Evolutionary conservation across 176 grass and related monocot species (phyloP).

Genomic region (Carex scoparia): DNA sequence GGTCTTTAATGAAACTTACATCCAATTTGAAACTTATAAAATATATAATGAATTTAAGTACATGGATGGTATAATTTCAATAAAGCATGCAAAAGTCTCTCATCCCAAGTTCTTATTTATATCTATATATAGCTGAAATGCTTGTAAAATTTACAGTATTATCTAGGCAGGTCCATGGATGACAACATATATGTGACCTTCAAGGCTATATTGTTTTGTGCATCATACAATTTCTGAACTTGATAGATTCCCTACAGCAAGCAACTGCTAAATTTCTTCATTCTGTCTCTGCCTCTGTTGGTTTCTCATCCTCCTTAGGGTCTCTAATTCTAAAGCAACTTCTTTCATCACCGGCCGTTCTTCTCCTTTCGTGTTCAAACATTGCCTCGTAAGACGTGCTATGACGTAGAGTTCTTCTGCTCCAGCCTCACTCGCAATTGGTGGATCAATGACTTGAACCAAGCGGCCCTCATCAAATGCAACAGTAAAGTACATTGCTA

Average conservation of each 20-base stretch:
- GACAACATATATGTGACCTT: background rate
- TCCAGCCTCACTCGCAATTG: background rate
- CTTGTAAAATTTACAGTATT: background rate
- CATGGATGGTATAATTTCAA: background rate
- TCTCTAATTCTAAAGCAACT: slow-evolving; percentile 11
- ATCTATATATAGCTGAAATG: background rate
- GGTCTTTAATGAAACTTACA: no score
- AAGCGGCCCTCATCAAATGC: background rate
- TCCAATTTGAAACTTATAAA: background rate
- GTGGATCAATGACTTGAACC: background rate
- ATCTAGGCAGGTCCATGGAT: background rate
- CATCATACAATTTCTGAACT: background rate
- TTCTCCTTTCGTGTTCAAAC: slow-evolving; percentile 10
- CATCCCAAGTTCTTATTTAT: background rate
- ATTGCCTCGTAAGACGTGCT: background rate
- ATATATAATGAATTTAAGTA: background rate
- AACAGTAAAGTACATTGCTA: background rate
- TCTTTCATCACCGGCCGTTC: slow-evolving; percentile 20
- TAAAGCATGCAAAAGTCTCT: background rate
- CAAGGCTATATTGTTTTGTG: background rate
- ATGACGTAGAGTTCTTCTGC: background rate
- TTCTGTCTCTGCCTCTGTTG: background rate
- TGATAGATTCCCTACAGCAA: background rate
- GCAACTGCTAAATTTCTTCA: background rate
- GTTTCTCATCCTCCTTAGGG: background rate